A percentile compares a stretch with the other conserved stretches of the same genome.
phyloP scores from a whole-genome alignment of 768 basidiomycete genomes.

The Termitomyces titanicus region DNA sequence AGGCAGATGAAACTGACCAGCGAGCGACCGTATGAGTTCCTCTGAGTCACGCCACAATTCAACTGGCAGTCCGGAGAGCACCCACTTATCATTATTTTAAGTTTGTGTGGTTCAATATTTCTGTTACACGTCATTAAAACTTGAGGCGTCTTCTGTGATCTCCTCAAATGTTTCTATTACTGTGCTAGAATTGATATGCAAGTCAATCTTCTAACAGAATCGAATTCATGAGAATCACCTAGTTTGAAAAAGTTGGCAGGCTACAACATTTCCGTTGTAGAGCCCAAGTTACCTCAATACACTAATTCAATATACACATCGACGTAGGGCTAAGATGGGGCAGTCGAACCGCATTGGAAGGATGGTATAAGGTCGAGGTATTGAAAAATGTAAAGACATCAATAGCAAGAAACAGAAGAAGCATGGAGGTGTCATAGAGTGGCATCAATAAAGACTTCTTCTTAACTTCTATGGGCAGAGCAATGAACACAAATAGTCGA shows the following conservation, averaged over 20 bases:
- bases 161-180: background rate
- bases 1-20: no score
- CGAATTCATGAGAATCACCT: background rate
- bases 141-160: background rate
- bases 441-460: background rate
- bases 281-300: no score
- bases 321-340: no score
- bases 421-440: no score
- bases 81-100: background rate
- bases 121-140: background rate
- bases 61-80: background rate
- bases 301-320: no score
- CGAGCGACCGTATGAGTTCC: no score
- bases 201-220: background rate
- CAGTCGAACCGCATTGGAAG: no score
- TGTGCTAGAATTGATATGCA: background rate
- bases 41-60: background rate
- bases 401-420: no score
- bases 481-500: background rate
- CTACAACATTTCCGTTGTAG: no score
- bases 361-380: background rate
- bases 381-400: no score
- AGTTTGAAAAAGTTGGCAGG: no score
- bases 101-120: background rate
- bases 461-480: background rate